Evolutionary conservation across 768 basidiomycete species (phyloP).

Genomic region (Leccinum obscurum): DNA sequence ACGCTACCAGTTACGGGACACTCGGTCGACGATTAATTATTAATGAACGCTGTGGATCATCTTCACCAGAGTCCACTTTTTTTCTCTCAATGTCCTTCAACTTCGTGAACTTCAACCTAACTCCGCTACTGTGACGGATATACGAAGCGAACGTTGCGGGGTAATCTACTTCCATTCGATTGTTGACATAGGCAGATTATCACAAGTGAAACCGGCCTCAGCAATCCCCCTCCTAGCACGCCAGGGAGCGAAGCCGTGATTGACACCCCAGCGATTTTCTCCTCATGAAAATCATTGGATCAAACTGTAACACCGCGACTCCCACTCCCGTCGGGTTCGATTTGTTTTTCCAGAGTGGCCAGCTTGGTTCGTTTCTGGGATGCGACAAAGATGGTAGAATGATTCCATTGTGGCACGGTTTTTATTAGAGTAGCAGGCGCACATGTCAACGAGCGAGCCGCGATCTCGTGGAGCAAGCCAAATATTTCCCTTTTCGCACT

Average conservation of each 20-base stretch:
- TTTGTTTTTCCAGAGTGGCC: conserved; percentile 3
- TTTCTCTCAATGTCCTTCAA: too few relatives aligned
- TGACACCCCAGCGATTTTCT: not conserved
- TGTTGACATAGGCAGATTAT: not conserved
- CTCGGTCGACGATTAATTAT: too few relatives aligned
- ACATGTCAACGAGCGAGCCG: conserved; percentile 8
- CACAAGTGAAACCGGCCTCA: not conserved
- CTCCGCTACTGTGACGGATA: too few relatives aligned
- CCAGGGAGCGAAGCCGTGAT: not conserved
- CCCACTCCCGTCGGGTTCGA: not conserved
- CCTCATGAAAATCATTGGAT: conserved; percentile 7
- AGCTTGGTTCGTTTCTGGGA: conserved; percentile 9
- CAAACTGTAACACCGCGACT: not conserved
- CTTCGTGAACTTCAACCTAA: too few relatives aligned
- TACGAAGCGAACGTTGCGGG: too few relatives aligned
- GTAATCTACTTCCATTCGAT: not conserved
- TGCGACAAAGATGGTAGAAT: not conserved
- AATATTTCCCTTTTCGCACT: not conserved
- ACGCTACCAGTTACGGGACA: too few relatives aligned
- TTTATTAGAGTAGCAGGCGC: conserved; percentile 6
- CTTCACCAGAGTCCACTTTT: too few relatives aligned
- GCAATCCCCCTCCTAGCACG: not conserved
- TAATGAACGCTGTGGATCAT: too few relatives aligned
- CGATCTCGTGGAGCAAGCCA: conserved; percentile 2
- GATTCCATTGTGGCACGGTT: not conserved